Conservation (phyloP, 1,284 basidiomycete species). For the Meripilus lineatus region DNA sequence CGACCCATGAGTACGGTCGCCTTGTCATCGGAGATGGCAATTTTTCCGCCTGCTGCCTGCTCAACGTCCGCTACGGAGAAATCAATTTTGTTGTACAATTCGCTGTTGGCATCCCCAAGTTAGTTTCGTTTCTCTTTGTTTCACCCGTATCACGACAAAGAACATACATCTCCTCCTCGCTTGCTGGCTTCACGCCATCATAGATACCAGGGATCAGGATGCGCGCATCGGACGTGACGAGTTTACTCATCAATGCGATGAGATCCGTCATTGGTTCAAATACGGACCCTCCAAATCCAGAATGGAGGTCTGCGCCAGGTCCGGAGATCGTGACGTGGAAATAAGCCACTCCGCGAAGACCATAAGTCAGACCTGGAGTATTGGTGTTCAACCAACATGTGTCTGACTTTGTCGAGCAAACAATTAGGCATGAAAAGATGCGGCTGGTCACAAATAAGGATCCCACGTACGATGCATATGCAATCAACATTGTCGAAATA, state of each 20-base stretch:
- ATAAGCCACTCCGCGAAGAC: slow-evolving; percentile 86
- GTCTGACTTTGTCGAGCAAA: slow-evolving; percentile 66
- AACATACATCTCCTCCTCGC: slow-evolving; percentile 69
- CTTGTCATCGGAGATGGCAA: slow-evolving; percentile 80
- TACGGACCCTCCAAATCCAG: slow-evolving; percentile 86
- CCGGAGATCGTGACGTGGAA: slow-evolving; percentile 84
- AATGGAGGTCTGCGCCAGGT: slow-evolving; percentile 89
- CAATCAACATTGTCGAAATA: slow-evolving; percentile 93
- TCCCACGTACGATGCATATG: slow-evolving; percentile 81
- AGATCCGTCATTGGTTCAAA: slow-evolving; percentile 90
- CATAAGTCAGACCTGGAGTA: slow-evolving; percentile 73
- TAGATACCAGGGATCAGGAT: slow-evolving; percentile 92
- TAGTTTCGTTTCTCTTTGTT: slow-evolving; percentile 67
- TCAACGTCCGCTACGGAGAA: slow-evolving; percentile 78
- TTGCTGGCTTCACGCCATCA: slow-evolving; percentile 78
- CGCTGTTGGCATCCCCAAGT: background rate
- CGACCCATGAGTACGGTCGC: slow-evolving; percentile 85
- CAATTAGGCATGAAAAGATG: too few relatives aligned
- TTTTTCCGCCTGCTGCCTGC: slow-evolving; percentile 71
- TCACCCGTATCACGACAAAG: slow-evolving; percentile 68
- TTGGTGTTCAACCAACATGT: slow-evolving; percentile 84
- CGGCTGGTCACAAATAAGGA: background rate
- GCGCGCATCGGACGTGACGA: slow-evolving; percentile 76
- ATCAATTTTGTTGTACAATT: slow-evolving; percentile 65
- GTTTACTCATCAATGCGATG: slow-evolving; percentile 76